Conservation (phyloP, 2,329 filamentous ascomycete species). For the Penicillium concentricum region DNA sequence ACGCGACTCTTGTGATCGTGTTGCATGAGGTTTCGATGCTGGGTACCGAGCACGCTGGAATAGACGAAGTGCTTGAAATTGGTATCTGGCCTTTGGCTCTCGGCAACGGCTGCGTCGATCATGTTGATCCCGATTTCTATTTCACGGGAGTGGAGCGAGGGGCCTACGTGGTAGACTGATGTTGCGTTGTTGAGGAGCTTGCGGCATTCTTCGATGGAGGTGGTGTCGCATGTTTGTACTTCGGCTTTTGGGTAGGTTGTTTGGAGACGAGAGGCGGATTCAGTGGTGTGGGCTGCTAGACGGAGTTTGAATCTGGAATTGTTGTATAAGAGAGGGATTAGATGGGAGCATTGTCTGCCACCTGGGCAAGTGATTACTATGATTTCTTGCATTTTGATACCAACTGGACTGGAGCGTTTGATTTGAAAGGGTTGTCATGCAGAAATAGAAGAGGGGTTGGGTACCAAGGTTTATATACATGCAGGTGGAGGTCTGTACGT, state of each 20-base stretch:
- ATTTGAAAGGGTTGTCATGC: background rate
- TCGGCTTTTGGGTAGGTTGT: background rate
- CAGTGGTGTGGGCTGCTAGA: background rate
- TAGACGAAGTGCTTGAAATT: background rate
- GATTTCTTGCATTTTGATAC: background rate
- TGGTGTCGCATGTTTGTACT: background rate
- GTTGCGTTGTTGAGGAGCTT: background rate
- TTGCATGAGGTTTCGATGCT: slow-evolving; percentile 1
- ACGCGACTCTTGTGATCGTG: background rate
- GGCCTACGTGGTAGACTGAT: background rate
- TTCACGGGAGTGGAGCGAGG: background rate
- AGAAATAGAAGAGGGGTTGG: background rate
- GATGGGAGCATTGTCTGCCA: background rate
- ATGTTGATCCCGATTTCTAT: slow-evolving; percentile 3
- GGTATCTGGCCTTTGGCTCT: background rate
- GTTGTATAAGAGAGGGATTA: background rate
- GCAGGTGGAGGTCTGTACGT: background rate
- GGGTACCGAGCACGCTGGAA: background rate
- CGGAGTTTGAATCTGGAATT: slow-evolving; percentile 2
- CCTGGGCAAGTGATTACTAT: background rate
- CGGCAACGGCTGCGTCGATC: slow-evolving; percentile 2
- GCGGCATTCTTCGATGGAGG: background rate
- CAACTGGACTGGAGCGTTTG: background rate
- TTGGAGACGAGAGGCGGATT: background rate
- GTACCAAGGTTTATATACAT: background rate